Base-by-base conservation (phyloP, 2,329 filamentous ascomycete species). In the Myriosclerotinia scirpicola region DNA sequence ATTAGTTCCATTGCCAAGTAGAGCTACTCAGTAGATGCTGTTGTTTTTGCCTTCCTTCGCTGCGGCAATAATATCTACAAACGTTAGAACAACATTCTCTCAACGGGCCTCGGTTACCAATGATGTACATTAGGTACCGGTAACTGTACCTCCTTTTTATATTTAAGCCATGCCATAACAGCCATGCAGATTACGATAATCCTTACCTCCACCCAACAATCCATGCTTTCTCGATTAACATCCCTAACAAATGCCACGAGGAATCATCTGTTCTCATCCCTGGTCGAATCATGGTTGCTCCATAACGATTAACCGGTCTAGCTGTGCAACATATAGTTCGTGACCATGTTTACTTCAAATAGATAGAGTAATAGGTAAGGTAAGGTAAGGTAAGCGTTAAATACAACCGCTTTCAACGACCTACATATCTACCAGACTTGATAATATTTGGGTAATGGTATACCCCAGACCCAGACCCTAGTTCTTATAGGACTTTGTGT, bases 211-310 rank as follows among this genome's bases (percentile, higher is more conserved):
- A 65, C 46, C 42, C 46, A 53, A 52, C 17, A 8, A 65, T 14
- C 53, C 63, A 53, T 60, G 54, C 15, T 22, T 15, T 60, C 46
- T 60, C 48, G 38, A 60, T 65, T 59, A 44, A 42, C 42, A 65
- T 26, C 46, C 54, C 54, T 53, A 59, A 53, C 64, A 60, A 40
- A 65, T 60, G 63, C 64, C 64, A 65, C 54, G 64, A 65, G 64
- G 63, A 60, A 48, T 64, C 26, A 65, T 53, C 44, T 58, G 52
- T 59, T 50, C 26, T 50, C 30, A 65, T 59, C 63, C 63, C 42
- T 65, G 63, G 30, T 42, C 53, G 38, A 46, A 58, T 40, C 42
- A 59, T 59, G 63, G 30, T 36, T 40, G 34, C 36, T 60, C 44
- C 44, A 52, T 34, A 52, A 59, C 36, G 14, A 65, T 53, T 60